Conservation (phyloP, 1,284 basidiomycete species). For the Kwoniella shivajii region DNA sequence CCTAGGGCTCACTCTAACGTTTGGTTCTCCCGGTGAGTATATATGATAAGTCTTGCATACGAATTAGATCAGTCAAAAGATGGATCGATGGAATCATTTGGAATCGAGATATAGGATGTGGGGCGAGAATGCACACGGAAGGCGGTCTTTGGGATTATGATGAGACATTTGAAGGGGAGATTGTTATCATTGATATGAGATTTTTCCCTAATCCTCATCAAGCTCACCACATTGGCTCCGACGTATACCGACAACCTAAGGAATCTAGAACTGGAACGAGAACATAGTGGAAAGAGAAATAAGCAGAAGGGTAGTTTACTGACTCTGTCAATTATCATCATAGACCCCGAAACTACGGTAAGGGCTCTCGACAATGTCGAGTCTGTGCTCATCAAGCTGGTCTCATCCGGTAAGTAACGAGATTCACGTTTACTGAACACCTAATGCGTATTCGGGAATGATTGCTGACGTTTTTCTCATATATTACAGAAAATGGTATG, state of each 20-base stretch:
- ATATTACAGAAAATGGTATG: slow-evolving; percentile 41
- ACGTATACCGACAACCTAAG: too few species aligned
- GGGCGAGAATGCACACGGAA: too few species aligned
- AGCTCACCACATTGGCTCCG: too few species aligned
- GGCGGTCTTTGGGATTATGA: too few species aligned
- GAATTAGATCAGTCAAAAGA: background rate
- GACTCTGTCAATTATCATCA: background rate
- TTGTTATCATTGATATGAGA: too few species aligned
- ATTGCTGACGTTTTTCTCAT: slow-evolving; percentile 20
- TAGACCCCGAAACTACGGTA: slow-evolving; percentile 88
- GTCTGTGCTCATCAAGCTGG: slow-evolving; percentile 94
- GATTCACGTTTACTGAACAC: background rate
- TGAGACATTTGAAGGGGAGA: too few species aligned
- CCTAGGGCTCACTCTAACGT: slow-evolving; percentile 56
- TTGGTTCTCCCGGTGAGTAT: slow-evolving; percentile 55
- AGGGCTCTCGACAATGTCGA: slow-evolving; percentile 93
- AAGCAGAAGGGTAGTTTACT: background rate
- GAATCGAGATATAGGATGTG: too few species aligned
- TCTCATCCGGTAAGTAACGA: slow-evolving; percentile 70
- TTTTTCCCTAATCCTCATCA: too few species aligned
- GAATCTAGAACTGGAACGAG: too few species aligned
- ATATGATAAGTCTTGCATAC: background rate
- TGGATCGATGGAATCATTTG: background rate
- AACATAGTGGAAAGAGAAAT: too few species aligned
- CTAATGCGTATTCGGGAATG: background rate